Evolutionary conservation across 176 grass and related monocot genomes (phyloP), one percentile per base, ranked within the genome.

Genomic region (Cenchrus purpureus): DNA sequence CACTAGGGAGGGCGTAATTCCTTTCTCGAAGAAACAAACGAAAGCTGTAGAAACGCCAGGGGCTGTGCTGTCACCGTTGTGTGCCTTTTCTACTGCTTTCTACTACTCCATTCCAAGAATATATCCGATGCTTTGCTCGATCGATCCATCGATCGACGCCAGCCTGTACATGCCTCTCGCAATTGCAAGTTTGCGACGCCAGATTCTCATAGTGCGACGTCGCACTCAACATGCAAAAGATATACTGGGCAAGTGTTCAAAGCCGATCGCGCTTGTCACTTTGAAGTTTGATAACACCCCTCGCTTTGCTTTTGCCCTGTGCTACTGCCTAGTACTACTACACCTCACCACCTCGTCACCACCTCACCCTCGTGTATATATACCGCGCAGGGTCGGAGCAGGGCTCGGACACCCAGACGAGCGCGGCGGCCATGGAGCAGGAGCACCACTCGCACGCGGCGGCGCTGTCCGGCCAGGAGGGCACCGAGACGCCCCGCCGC

Each of bases 381-480:
- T 78, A 86, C 60, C 37, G 42, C 6, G 79, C 82, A 91, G 89
- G 67, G 4, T 84, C 87, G 76, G 87, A 89, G n/a, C 87, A 77
- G 80, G 80, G 87, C 62, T 84, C 89, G 63, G 89, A 84, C 57
- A 59, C 25, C 12, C 79, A 76, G 43, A 62, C 52, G 45, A 11
- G 49, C 71, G 81, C 70, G 65, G 78, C 79, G 16, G 28, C 87
- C 84, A 92, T 89, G 93, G 91, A 89, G 93, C 89, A 92, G 34
- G 89, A 91, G 50, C 79, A 57, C 13, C 68, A 67, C 60, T 92
- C 90, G 19, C 53, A 56, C 53, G 69, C 89, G 74, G 74, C 78
- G 72, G 64, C 71, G 79, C 42, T 68, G 65, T 66, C 64, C 12
- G 65, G 56, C 60, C 12, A 53, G 16, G 81, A 73, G 60, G 85